Conservation (phyloP, 2,329 filamentous ascomycete species). For the Monilinia fructigena region DNA sequence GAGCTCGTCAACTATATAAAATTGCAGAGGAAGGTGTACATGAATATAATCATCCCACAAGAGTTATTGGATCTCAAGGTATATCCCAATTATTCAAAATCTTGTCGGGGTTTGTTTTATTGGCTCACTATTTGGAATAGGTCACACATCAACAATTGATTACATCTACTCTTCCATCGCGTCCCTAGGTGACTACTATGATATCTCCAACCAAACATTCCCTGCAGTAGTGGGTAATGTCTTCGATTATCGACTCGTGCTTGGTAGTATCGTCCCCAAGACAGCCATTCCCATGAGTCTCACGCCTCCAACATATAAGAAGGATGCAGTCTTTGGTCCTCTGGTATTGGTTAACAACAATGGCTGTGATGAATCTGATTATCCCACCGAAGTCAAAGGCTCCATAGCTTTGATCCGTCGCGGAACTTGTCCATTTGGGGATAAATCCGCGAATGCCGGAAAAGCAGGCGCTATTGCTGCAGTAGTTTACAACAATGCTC, state of each 20-base stretch:
- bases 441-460: conserved; percentile 67
- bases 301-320: conserved; percentile 62
- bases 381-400: conserved; percentile 55
- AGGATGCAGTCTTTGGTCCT: conserved; percentile 57
- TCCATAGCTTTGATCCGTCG: conserved; percentile 70
- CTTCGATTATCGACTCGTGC: conserved; percentile 56
- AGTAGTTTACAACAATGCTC: conserved; percentile 59
- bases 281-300: conserved; percentile 60
- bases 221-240: conserved; percentile 60
- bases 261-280: conserved; percentile 52
- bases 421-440: conserved; percentile 68
- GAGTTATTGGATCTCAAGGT: conserved; percentile 68
- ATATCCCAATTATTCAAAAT: conserved; percentile 25
- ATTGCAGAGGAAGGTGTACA: conserved; percentile 58
- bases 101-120: conserved; percentile 1
- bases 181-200: conserved; percentile 59
- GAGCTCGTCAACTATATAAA: conserved; percentile 60
- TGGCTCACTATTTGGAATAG: conserved; percentile 42
- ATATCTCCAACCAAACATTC: conserved; percentile 62
- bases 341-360: conserved; percentile 60
- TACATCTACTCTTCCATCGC: conserved; percentile 60
- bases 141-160: conserved; percentile 62
- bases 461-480: conserved; percentile 68
- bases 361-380: conserved; percentile 65
- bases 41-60: conserved; percentile 66